These are phyloP conservation scores for Fonsecaea erecta DNA, from an alignment of 2,329 filamentous ascomycete genomes.

Conservation along the genomic window DNA sequence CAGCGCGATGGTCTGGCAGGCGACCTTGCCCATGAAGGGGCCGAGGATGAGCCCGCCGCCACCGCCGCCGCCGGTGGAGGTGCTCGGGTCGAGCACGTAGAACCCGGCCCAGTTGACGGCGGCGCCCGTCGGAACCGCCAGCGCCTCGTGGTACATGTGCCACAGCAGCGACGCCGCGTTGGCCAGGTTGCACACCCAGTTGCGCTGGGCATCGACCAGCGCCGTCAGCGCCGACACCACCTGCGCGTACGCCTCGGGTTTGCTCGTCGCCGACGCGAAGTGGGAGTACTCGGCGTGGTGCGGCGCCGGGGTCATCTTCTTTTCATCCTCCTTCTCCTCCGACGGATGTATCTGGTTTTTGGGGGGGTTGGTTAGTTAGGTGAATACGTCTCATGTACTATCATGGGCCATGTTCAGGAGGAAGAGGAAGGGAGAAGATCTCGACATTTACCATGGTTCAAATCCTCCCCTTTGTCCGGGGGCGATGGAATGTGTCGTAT, in stretches of 20 bases:
- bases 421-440: too few species aligned
- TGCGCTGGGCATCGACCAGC: slow-evolving; percentile 50
- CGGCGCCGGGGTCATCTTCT: too few species aligned
- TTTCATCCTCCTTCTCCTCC: too few species aligned
- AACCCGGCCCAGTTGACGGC: slow-evolving; percentile 56
- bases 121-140: slow-evolving; percentile 49
- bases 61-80: neutral
- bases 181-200: slow-evolving; percentile 55
- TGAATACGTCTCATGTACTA: too few species aligned
- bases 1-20: slow-evolving; percentile 54
- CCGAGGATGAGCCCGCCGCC: slow-evolving; percentile 49
- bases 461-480: too few species aligned
- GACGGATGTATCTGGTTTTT: too few species aligned
- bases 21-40: slow-evolving; percentile 55
- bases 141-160: slow-evolving; percentile 52
- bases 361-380: too few species aligned
- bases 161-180: slow-evolving; percentile 56
- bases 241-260: slow-evolving; percentile 50
- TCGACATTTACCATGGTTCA: too few species aligned
- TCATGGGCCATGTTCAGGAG: too few species aligned
- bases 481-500: too few species aligned
- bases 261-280: slow-evolving; percentile 46
- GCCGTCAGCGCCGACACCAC: slow-evolving; percentile 47
- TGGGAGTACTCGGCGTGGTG: slow-evolving; percentile 55
- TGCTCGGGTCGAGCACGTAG: slow-evolving; percentile 51